phyloP scores from a whole-genome alignment of 169 alveolate species.

The Plasmodium coatneyi region DNA sequence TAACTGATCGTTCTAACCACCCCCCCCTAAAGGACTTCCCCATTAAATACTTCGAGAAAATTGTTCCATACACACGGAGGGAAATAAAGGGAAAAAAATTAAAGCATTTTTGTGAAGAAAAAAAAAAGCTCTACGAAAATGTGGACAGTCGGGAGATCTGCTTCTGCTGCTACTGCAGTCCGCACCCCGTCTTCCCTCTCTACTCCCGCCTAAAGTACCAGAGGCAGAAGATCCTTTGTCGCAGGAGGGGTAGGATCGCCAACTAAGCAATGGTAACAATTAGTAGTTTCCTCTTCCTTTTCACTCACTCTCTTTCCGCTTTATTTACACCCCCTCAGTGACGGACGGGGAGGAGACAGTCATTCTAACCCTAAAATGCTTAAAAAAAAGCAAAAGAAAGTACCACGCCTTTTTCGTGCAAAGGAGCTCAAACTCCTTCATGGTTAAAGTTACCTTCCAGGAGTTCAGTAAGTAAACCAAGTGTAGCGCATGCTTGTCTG shows the following conservation, averaged over 20 bases:
- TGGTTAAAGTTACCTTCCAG: slow-evolving; percentile 49
- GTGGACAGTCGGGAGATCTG: slow-evolving; percentile 6
- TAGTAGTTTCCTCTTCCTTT: not conserved
- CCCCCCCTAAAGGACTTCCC: slow-evolving; percentile 27
- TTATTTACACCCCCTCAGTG: not conserved
- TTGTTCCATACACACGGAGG: slow-evolving; percentile 13
- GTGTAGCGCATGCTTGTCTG: not conserved
- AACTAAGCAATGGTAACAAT: not conserved
- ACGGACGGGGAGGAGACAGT: not conserved
- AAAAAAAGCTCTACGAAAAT: slow-evolving; percentile 12
- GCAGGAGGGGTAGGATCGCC: not conserved
- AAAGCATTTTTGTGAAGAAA: slow-evolving; percentile 32
- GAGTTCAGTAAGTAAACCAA: slow-evolving; percentile 24
- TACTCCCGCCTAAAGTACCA: slow-evolving; percentile 19
- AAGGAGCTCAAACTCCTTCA: slow-evolving; percentile 6
- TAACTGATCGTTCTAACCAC: not conserved
- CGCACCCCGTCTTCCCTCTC: slow-evolving; percentile 30
- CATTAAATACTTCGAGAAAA: slow-evolving; percentile 13
- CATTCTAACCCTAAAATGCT: slow-evolving; percentile 26
- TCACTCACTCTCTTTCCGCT: not conserved
- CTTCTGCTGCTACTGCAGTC: slow-evolving; percentile 44
- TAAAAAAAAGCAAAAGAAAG: slow-evolving; percentile 19
- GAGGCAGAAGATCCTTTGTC: slow-evolving; percentile 14
- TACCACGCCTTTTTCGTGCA: slow-evolving; percentile 46
- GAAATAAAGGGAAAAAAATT: slow-evolving; percentile 27